Evolutionary conservation across 2,329 filamentous ascomycete genomes (phyloP).

Genomic region (Fusarium tanahbumbuense): DNA sequence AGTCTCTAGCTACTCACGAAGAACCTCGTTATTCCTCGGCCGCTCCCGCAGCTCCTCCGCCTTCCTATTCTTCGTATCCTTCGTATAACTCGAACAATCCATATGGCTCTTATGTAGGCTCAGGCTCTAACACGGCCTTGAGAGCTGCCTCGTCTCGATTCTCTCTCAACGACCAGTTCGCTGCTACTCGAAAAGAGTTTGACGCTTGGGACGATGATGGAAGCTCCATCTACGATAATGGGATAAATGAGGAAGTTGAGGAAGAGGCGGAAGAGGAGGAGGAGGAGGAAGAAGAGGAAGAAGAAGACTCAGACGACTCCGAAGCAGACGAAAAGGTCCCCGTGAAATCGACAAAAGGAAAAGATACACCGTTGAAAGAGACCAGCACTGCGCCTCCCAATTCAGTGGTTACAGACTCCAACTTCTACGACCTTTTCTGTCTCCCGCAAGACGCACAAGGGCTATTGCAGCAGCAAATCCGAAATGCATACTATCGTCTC

Average conservation of each 20-base stretch:
- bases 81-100: not conserved
- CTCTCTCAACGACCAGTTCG: slow-evolving; percentile 62
- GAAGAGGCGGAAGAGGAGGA: slow-evolving; percentile 18
- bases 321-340: slow-evolving; percentile 31
- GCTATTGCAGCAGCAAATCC: slow-evolving; percentile 52
- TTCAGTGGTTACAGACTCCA: slow-evolving; percentile 37
- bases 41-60: not conserved
- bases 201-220: slow-evolving; percentile 62
- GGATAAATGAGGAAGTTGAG: slow-evolving; percentile 43
- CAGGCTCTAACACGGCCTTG: slow-evolving; percentile 37
- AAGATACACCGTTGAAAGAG: slow-evolving; percentile 2
- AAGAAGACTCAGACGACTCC: slow-evolving; percentile 1
- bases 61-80: not conserved
- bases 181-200: slow-evolving; percentile 59
- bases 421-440: slow-evolving; percentile 60
- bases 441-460: slow-evolving; percentile 51
- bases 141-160: slow-evolving; percentile 57
- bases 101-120: slow-evolving; percentile 3
- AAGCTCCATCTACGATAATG: slow-evolving; percentile 56
- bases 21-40: slow-evolving; percentile 29
- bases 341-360: slow-evolving; percentile 27
- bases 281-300: not conserved
- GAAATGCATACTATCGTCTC: slow-evolving; percentile 58
- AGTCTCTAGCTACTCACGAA: slow-evolving; percentile 41
- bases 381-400: not conserved